Conservation (phyloP, 257 asterid species). For the Agastache rugosa region DNA sequence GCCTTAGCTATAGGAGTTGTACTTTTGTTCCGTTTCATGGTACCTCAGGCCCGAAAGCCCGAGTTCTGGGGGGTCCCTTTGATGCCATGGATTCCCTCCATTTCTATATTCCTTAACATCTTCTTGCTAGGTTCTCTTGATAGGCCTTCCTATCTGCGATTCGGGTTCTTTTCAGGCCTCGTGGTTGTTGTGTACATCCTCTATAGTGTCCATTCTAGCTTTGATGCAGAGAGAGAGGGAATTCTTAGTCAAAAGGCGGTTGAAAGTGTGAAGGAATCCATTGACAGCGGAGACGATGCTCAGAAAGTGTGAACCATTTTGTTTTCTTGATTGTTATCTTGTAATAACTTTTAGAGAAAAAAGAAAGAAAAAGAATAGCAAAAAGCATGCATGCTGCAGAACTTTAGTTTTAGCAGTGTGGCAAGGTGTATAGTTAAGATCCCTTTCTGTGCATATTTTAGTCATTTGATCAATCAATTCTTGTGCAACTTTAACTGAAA, state of each 20-base stretch:
- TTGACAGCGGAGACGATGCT: conserved; percentile 53
- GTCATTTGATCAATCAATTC: conserved; percentile 41
- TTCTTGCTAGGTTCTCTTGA: conserved; percentile 83
- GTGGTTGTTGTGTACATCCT: conserved; percentile 69
- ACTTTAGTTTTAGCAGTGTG: neutral
- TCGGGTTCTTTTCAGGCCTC: conserved; percentile 78
- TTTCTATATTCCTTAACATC: conserved; percentile 87
- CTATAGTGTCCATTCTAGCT: conserved; percentile 96
- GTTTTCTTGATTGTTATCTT: neutral
- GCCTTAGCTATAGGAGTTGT: conserved; percentile 59
- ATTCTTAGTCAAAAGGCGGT: conserved; percentile 54
- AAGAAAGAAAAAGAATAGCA: neutral
- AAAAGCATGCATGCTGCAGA: conserved; percentile 16
- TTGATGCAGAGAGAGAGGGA: conserved; percentile 85
- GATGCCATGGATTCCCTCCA: conserved; percentile 96
- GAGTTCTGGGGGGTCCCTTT: conserved; percentile 97
- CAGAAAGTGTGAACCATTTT: conserved; percentile 48
- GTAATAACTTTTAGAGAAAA: conserved; percentile 33
- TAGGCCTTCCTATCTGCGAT: conserved; percentile 70
- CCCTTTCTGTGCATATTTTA: conserved; percentile 25
- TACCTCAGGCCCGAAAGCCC: conserved; percentile 78
- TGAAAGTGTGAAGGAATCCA: conserved; percentile 55
- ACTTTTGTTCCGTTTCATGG: conserved; percentile 68
- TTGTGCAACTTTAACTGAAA: conserved; percentile 39
- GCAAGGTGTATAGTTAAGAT: conserved; percentile 17